These are phyloP conservation scores for Leucoagaricus sp. DNA, from an alignment of 1,284 basidiomycete genomes.

Conservation along the genomic window DNA sequence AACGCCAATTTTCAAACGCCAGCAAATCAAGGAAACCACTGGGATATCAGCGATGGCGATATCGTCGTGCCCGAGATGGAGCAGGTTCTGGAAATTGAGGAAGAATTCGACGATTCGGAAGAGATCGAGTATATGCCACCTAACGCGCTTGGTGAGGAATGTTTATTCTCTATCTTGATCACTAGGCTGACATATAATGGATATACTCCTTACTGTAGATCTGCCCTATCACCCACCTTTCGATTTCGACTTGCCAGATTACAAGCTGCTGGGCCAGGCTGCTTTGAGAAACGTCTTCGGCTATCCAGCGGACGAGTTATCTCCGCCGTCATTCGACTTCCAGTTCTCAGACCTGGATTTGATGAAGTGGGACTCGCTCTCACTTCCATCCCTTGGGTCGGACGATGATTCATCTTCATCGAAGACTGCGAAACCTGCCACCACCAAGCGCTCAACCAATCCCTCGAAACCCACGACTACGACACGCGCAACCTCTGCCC, in stretches of 20 bases:
- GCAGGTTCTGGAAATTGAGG: slow-evolving; percentile 32
- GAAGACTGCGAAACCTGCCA: not conserved
- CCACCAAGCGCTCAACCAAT: no score
- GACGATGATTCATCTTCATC: not conserved
- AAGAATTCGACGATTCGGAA: slow-evolving; percentile 51
- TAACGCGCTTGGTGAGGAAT: slow-evolving; percentile 56
- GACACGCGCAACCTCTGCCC: not conserved
- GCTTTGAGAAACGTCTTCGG: slow-evolving; percentile 45
- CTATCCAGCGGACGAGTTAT: slow-evolving; percentile 37
- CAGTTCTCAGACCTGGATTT: slow-evolving; percentile 24
- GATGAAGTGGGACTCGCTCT: slow-evolving; percentile 11
- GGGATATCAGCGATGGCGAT: slow-evolving; percentile 71
- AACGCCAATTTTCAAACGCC: slow-evolving; percentile 65
- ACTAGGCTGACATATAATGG: slow-evolving; percentile 2
- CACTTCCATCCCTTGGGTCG: slow-evolving; percentile 3
- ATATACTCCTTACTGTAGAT: slow-evolving; percentile 34
- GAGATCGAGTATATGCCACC: slow-evolving; percentile 82
- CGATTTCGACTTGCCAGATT: slow-evolving; percentile 56
- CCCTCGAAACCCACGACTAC: not conserved
- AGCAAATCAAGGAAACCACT: slow-evolving; percentile 62
- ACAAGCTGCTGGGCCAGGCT: slow-evolving; percentile 50
- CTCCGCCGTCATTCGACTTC: slow-evolving; percentile 22
- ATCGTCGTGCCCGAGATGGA: slow-evolving; percentile 42
- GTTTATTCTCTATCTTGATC: not conserved
- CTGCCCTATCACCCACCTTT: slow-evolving; percentile 54